Percentiles rank a stretch among this genome's conserved stretches.
These are phyloP conservation scores for Trametes pubescens DNA, from an alignment of 1,284 basidiomycete species.

Conservation along the genomic window DNA sequence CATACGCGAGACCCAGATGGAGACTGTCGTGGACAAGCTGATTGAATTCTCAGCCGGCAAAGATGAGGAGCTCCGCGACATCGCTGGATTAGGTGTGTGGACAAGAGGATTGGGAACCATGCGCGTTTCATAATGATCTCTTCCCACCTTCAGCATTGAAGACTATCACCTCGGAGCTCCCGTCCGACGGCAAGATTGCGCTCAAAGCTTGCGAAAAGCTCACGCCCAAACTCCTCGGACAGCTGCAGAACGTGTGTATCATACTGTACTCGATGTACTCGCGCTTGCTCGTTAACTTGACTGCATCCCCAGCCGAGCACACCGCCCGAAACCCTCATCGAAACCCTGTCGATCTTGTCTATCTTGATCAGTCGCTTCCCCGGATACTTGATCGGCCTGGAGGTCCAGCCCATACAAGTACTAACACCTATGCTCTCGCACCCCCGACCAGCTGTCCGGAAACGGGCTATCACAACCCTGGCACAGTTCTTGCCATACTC, in stretches of 20 bases:
- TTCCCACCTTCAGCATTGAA: constrained; percentile 74
- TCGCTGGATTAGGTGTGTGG: constrained; percentile 85
- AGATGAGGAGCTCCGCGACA: constrained; percentile 92
- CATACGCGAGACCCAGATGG: constrained; percentile 84
- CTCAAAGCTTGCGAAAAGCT: constrained; percentile 85
- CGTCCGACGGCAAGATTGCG: constrained; percentile 81
- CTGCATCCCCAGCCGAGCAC: constrained; percentile 59
- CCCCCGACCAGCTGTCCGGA: constrained; percentile 84
- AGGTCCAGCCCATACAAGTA: constrained; percentile 70
- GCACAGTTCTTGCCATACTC: constrained; percentile 82
- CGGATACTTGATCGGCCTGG: constrained; percentile 65
- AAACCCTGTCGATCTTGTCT: constrained; percentile 90
- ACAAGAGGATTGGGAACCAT: background rate
- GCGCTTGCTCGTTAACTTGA: background rate
- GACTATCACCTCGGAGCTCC: constrained; percentile 92
- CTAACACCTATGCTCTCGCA: constrained; percentile 82
- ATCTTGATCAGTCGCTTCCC: constrained; percentile 93
- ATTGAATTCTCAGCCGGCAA: constrained; percentile 86
- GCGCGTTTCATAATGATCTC: constrained; percentile 1
- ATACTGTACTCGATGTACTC: background rate
- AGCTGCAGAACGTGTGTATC: constrained; percentile 72
- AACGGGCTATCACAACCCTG: constrained; percentile 88
- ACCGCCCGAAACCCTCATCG: constrained; percentile 86
- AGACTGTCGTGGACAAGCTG: constrained; percentile 86
- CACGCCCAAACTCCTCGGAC: constrained; percentile 83